Conservation (phyloP, 805 yeast genomes). For the Suhomyces pyralidae region DNA sequence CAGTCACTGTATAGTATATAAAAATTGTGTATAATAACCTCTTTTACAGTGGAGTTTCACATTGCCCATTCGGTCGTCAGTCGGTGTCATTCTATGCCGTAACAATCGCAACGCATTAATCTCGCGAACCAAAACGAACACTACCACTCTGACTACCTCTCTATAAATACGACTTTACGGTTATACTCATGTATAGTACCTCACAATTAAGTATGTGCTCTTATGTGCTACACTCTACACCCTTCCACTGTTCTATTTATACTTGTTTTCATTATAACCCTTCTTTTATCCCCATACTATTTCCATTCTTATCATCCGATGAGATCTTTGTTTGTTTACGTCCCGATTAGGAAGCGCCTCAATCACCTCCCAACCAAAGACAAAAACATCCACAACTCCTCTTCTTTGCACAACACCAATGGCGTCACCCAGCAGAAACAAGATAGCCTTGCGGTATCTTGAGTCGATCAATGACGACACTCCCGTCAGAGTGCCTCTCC, state of each 20-base stretch:
- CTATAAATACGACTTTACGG: too few species aligned
- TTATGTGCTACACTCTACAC: background rate
- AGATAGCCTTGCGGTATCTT: slow-evolving; percentile 35
- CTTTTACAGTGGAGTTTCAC: background rate
- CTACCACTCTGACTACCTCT: background rate
- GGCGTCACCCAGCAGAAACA: slow-evolving; percentile 12
- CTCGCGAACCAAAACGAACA: background rate
- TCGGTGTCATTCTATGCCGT: background rate
- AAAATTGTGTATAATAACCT: background rate
- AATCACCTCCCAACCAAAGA: background rate
- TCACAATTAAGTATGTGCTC: background rate
- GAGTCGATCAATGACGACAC: slow-evolving; percentile 30
- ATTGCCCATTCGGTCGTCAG: background rate
- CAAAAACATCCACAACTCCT: background rate
- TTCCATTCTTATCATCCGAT: background rate
- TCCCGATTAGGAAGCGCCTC: slow-evolving; percentile 1
- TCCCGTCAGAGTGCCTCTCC: slow-evolving; percentile 28
- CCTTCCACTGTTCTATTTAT: background rate
- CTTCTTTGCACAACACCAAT: background rate
- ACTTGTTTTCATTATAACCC: background rate
- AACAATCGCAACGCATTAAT: background rate
- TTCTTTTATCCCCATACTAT: background rate
- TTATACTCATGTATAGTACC: background rate
- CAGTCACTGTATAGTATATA: background rate
- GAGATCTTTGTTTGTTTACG: slow-evolving; percentile 1